Evolutionary conservation across 257 asterid species (phyloP).

Genomic region (Echites panduratus): DNA sequence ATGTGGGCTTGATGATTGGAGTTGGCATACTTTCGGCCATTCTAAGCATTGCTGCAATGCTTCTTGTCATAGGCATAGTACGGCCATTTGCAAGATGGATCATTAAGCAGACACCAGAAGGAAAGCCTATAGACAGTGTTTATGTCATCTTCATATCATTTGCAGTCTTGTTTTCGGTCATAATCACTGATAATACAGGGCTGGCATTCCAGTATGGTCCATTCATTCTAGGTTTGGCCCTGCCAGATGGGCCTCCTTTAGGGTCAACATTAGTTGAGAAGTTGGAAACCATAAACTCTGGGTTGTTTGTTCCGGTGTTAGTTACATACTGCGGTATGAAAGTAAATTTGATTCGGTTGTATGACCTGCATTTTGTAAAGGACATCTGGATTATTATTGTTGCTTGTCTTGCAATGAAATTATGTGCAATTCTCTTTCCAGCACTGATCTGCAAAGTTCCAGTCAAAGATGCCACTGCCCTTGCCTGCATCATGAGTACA

Average conservation of each 20-base stretch:
- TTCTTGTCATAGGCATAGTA: conserved; percentile 39
- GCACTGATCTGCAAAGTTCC: conserved; percentile 67
- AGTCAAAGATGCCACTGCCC: conserved; percentile 59
- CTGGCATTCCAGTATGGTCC: conserved; percentile 70
- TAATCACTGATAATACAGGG: conserved; percentile 61
- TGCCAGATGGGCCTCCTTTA: conserved; percentile 91
- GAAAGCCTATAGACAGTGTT: conserved; percentile 45
- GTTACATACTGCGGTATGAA: conserved; percentile 74
- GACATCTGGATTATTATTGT: conserved; percentile 27
- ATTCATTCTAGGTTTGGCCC: conserved; percentile 60
- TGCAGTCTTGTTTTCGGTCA: conserved; percentile 45
- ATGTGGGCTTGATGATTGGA: conserved; percentile 27
- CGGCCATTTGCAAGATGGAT: conserved; percentile 55
- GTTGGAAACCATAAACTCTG: conserved; percentile 58
- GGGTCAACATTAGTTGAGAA: conserved; percentile 74
- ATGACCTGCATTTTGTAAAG: conserved; percentile 38
- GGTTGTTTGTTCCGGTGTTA: conserved; percentile 66
- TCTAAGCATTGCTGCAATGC: conserved; percentile 27
- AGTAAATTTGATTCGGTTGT: conserved; percentile 46
- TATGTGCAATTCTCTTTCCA: conserved; percentile 36
- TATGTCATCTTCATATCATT: conserved; percentile 40
- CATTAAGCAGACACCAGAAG: conserved; percentile 68
- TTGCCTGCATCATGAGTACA: conserved; percentile 58
- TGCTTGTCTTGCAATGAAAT: conserved; percentile 31
- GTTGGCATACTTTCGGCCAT: conserved; percentile 32